Conservation (phyloP, 805 yeast species). For the Starmerella etchellsii region DNA sequence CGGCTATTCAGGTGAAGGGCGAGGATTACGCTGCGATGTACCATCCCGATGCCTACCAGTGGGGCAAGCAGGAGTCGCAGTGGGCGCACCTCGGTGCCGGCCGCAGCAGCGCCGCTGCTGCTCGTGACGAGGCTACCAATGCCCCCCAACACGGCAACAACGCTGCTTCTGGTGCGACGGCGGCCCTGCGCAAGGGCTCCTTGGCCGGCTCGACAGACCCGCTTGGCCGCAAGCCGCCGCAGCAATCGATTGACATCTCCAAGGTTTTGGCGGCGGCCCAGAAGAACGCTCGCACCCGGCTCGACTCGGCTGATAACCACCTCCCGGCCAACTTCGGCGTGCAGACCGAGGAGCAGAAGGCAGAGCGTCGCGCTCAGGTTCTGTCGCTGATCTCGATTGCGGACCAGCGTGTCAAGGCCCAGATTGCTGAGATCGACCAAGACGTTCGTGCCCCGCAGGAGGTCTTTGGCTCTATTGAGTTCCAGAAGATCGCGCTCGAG, state of each 20-base stretch:
- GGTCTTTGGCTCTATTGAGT: slow-evolving; percentile 36
- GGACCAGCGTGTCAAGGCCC: slow-evolving; percentile 23
- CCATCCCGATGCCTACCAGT: slow-evolving; percentile 28
- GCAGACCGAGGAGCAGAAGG: slow-evolving; percentile 18
- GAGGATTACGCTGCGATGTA: slow-evolving; percentile 26
- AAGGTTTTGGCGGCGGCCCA: slow-evolving; percentile 26
- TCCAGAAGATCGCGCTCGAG: slow-evolving; percentile 60
- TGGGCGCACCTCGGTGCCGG: slow-evolving; percentile 17
- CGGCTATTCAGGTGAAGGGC: slow-evolving; percentile 24
- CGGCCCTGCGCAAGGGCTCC: not conserved
- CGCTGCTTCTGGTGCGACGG: not conserved
- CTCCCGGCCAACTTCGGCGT: slow-evolving; percentile 17
- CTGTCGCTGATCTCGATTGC: slow-evolving; percentile 21
- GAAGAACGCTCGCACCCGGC: slow-evolving; percentile 22
- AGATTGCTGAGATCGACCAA: slow-evolving; percentile 32
- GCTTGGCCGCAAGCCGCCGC: slow-evolving; percentile 8
- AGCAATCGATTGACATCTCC: slow-evolving; percentile 17
- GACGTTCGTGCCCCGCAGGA: slow-evolving; percentile 30
- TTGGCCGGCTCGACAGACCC: slow-evolving; percentile 1
- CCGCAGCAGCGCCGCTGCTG: slow-evolving; percentile 8
- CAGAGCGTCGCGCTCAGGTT: slow-evolving; percentile 22
- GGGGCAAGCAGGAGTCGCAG: slow-evolving; percentile 19
- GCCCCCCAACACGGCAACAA: not conserved
- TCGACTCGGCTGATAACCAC: slow-evolving; percentile 17
- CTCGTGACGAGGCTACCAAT: slow-evolving; percentile 8